Evolutionary conservation across 768 basidiomycete genomes (phyloP).

Genomic region (Boletus subcaerulescens): DNA sequence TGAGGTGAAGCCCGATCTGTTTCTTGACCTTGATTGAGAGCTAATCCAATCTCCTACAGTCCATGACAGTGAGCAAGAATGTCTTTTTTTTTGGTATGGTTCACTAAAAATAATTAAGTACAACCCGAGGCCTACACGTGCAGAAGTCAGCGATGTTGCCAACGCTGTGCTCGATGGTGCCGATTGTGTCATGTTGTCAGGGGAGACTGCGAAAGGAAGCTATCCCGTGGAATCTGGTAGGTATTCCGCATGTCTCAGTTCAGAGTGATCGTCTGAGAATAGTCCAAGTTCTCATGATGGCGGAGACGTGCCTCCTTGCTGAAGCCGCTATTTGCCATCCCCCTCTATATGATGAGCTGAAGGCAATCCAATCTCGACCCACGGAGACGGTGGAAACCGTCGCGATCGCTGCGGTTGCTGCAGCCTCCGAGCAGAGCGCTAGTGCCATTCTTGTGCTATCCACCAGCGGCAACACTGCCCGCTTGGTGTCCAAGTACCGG

Average conservation of each 20-base stretch:
- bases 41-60: conserved; percentile 43
- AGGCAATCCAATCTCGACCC: conserved; percentile 74
- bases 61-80: conserved; percentile 77
- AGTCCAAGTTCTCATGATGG: conserved; percentile 92
- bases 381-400: conserved; percentile 96
- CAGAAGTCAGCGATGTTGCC: conserved; percentile 98
- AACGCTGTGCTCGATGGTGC: conserved; percentile 98
- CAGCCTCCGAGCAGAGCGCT: conserved; percentile 92
- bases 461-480: conserved; percentile 94
- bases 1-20: conserved; percentile 54
- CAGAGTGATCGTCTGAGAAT: conserved; percentile 3
- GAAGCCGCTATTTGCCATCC: conserved; percentile 96
- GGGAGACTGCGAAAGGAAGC: conserved; percentile 96
- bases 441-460: conserved; percentile 95
- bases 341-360: conserved; percentile 88
- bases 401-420: conserved; percentile 93
- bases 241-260: conserved; percentile 20
- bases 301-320: conserved; percentile 96
- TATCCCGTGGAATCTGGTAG: conserved; percentile 94
- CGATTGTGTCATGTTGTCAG: conserved; percentile 99
- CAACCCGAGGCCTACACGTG: conserved; percentile 98
- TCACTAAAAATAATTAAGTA: conserved; percentile 51
- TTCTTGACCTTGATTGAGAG: background rate
- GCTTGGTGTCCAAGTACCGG: conserved; percentile 94
- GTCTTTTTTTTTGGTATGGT: background rate